Conservation (phyloP, 352 stramenopile genomes). For the Globisporangium nunn region DNA sequence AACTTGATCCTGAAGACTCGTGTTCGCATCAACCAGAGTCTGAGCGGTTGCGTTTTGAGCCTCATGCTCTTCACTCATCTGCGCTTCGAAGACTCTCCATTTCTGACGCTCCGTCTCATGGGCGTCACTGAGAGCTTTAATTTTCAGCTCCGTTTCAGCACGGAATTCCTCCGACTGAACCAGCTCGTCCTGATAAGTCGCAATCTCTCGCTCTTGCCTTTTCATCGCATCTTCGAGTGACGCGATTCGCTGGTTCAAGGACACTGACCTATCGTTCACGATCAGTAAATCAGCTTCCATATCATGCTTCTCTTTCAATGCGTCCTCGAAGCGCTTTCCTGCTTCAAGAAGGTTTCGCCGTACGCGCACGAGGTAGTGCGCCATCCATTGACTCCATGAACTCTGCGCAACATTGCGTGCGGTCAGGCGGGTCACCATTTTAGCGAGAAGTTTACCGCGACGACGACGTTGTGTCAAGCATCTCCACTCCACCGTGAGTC, state of each 20-base stretch:
- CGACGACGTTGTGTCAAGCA: conserved; percentile 11
- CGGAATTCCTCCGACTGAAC: conserved; percentile 21
- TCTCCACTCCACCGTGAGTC: conserved; percentile 19
- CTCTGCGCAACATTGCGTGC: conserved; percentile 11
- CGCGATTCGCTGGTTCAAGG: conserved; percentile 33
- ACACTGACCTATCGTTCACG: conserved; percentile 26
- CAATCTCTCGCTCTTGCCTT: conserved; percentile 20
- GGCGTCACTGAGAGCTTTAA: conserved; percentile 11
- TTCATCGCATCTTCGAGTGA: conserved; percentile 22
- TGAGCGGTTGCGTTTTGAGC: conserved; percentile 7
- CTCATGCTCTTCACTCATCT: conserved; percentile 20
- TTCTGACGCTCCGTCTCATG: conserved; percentile 22
- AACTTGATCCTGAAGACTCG: conserved; percentile 16
- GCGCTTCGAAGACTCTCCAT: conserved; percentile 21
- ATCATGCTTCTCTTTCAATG: conserved; percentile 29
- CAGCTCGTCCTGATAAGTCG: conserved; percentile 27
- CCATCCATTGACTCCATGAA: conserved; percentile 42
- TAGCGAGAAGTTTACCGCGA: conserved; percentile 14
- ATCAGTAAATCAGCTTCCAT: conserved; percentile 37
- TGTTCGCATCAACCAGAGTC: conserved; percentile 18
- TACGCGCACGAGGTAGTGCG: conserved; percentile 14
- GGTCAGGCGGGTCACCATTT: conserved; percentile 15
- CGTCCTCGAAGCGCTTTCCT: conserved; percentile 10
- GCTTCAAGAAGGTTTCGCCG: conserved; percentile 13
- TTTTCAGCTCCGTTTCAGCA: conserved; percentile 15